Base-by-base conservation (phyloP, 2,329 filamentous ascomycete genomes). In the Penicillium sp. region DNA sequence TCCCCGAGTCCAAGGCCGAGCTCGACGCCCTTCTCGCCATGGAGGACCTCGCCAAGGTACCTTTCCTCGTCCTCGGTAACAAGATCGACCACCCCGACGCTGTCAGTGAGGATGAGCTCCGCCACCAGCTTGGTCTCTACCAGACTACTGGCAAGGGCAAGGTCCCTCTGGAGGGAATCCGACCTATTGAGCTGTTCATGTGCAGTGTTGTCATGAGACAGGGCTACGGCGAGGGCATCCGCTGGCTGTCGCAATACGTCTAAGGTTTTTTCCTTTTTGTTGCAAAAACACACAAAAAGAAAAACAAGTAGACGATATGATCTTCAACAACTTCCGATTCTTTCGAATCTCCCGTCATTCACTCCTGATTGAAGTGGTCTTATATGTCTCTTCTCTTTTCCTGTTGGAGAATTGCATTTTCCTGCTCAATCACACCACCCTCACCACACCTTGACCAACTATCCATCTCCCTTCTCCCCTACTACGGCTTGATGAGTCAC, bases 51-150 rank as follows among this genome's bases (percentile, higher is more conserved):
- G 81, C 86, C 74, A 97, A 96, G 83, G 94, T 96, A 8, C 94
- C 94, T 51, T 97, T 97, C 76, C 86, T 97, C 58, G 87, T 99
- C 67, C 86, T 99, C 61, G 94, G 94, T 67, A 99, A 99, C 87
- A 99, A 99, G 87, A 99, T 99, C 76, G 94, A 99, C 77, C 92
- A 97, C 81, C 92, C 92, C 50, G 90, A 95, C 66, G 94, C 94
- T 60, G 88, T 97, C 51, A 93, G 89, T 63, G 94, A 99, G 83
- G 93, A 97, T 69, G 91, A 97, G 80, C 84, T 97, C 71, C 86
- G 94, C 76, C 88, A 93, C 74, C 89, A 92, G 75, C 83, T 99
- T 55, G 94, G 94, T 60, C 79, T 99, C 70, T 97, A 95, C 79
- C 93, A 97, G 79, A 96, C 92, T 52, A 96, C 91, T 58, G 92